Percentiles rank a stretch among this genome's conserved stretches.
Evolutionary conservation across 345 rosid genomes (phyloP).

Genomic region (Eucalyptus tenuipes): DNA sequence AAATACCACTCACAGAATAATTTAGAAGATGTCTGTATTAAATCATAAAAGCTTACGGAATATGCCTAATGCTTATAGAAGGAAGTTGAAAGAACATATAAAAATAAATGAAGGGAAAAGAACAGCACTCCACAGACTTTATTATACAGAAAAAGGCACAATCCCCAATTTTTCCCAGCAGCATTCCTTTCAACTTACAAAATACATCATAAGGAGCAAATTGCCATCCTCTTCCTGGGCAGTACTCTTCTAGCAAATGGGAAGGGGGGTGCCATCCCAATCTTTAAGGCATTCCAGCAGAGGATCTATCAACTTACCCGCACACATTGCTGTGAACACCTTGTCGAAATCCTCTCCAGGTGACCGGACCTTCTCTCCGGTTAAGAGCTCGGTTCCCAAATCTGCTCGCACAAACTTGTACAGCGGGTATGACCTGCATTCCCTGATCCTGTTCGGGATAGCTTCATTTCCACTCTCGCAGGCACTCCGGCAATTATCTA

Average conservation of each 20-base stretch:
- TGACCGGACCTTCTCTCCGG: slow-evolving; percentile 17
- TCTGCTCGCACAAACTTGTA: slow-evolving; percentile 19
- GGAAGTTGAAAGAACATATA: background rate
- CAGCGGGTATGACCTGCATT: slow-evolving; percentile 28
- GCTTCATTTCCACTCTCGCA: slow-evolving; percentile 12
- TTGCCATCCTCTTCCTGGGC: background rate
- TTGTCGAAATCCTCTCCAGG: slow-evolving; percentile 33
- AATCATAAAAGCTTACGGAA: background rate
- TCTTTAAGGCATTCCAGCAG: slow-evolving; percentile 17
- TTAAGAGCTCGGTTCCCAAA: slow-evolving; percentile 10
- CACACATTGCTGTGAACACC: slow-evolving; percentile 17
- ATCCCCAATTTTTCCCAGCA: background rate
- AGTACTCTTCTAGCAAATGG: background rate
- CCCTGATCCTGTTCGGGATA: slow-evolving; percentile 19
- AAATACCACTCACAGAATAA: background rate
- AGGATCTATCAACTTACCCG: slow-evolving; percentile 23
- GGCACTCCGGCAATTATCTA: slow-evolving; percentile 10
- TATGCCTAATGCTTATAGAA: background rate
- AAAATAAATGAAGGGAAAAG: background rate
- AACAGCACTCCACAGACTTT: background rate
- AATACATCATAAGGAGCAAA: background rate
- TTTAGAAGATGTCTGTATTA: background rate
- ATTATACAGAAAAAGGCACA: background rate
- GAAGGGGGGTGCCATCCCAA: slow-evolving; percentile 9
- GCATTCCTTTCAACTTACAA: background rate